Base-by-base conservation (phyloP, 139 green algal genomes). In the Chlamydomonas asymmetrica region DNA sequence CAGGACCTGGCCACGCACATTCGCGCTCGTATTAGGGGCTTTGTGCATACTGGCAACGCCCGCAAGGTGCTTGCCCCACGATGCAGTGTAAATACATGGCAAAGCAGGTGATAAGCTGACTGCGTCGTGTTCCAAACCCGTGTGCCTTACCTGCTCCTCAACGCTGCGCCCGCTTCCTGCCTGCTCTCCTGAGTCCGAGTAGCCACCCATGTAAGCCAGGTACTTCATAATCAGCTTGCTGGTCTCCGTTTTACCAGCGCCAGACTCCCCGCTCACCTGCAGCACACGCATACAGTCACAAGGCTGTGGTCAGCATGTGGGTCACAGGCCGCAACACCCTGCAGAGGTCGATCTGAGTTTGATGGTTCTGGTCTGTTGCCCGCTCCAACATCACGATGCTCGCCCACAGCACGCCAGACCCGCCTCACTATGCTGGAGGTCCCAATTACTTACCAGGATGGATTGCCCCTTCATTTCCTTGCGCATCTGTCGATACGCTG, bases 221-320 rank as follows among this genome's bases (percentile, higher is more conserved):
- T 92, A 92, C 79, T 91, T 91, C 97, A 99, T 99, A 74, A 99
- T 96, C 18, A 98, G 88, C 88, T 99, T 99, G 78, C 90, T 95
- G 39, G 97, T 99, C 88, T 99, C 97, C 34, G 97, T 99, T 83
- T 99, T 99, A 29, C 97, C 97, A n/a, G 97, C 97, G 35, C 97
- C 97, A 29, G 88, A 97, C 88, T 99, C 97, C 8, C 97, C 97
- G 45, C 86, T 94, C 40, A 96, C 91, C 91, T 96, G 77, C 70
- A 74, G 10, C 20, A 20, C 62, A 37, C 6, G 57, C 5, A 66
- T 31, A 2, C 40, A 41, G 22, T 3, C n/a, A n/a, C n/a, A n/a
- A n/a, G n/a, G n/a, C n/a, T n/a, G n/a, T n/a, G n/a, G n/a, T n/a
- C n/a, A n/a, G n/a, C n/a, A n/a, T n/a, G n/a, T n/a, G n/a, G n/a